Evolutionary conservation across 2,329 filamentous ascomycete species (phyloP).

Genomic region (Scleromitrula shiraiana): DNA sequence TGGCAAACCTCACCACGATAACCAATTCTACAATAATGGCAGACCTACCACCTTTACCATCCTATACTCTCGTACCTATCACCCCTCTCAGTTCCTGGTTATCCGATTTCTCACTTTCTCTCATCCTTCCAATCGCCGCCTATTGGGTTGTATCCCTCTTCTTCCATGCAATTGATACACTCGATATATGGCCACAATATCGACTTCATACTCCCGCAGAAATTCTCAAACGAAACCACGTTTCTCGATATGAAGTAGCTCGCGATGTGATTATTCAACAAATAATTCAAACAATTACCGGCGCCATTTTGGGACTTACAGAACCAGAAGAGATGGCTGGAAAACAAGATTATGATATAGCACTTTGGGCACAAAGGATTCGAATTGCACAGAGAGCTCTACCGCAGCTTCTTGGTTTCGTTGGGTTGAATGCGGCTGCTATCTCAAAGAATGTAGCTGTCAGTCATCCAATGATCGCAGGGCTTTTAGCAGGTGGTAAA

Average conservation of each 20-base stretch:
- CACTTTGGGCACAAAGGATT: conserved; percentile 80
- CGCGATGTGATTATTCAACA: conserved; percentile 91
- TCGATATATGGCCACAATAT: conserved; percentile 83
- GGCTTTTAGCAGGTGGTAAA: conserved; percentile 67
- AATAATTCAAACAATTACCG: conserved; percentile 72
- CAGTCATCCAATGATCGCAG: conserved; percentile 66
- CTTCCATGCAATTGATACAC: conserved; percentile 75
- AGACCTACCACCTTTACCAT: conserved; percentile 70
- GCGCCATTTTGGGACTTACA: conserved; percentile 57
- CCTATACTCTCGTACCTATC: conserved; percentile 65
- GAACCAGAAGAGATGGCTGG: conserved; percentile 70
- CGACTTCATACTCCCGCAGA: conserved; percentile 92
- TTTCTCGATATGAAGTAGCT: conserved; percentile 74
- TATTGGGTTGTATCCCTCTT: conserved; percentile 84
- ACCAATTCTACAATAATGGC: conserved; percentile 33
- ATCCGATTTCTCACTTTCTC: conserved; percentile 71
- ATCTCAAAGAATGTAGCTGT: conserved; percentile 68
- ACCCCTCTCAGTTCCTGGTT: conserved; percentile 68
- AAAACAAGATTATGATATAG: conserved; percentile 76
- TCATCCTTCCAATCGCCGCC: conserved; percentile 68
- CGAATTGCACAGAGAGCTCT: conserved; percentile 72
- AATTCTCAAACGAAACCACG: conserved; percentile 83
- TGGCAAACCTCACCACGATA: conserved; percentile 42
- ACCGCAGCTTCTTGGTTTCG: conserved; percentile 57
- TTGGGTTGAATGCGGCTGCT: conserved; percentile 69